Evolutionary conservation across 768 basidiomycete species (phyloP), one percentile per base, ranked within the genome.

Genomic region (Amanita polypyramis): DNA sequence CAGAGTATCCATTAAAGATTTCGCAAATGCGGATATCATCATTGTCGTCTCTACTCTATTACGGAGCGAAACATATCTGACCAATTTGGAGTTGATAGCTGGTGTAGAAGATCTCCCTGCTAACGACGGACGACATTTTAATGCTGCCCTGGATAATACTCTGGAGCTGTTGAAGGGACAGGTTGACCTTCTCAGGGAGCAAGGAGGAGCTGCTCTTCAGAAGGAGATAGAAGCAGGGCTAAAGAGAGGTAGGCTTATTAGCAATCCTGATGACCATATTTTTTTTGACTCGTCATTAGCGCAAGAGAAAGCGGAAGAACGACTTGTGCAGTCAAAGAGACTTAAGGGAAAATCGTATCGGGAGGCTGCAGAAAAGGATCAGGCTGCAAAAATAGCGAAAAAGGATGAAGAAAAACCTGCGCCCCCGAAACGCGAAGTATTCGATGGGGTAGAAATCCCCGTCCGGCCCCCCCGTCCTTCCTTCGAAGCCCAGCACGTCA

Each of bases 81-180:
- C 75, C n/a, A 87, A 86, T 58, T 74, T 92, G 8, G 79, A 81
- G 52, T 66, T 78, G 2, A 74, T 93, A 36, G 76, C 81, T 3
- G 85, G 74, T 5, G 80, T 72, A 6, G 80, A 84, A 2, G 65
- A 77, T 14, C 69, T 93, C 30, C 89, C 90, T 1, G 65, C 67
- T n/a, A 77, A 80, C 29, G 85, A 90, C 29, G 90, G 90, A 10
- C 80, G 94, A 15, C 91, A 91, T 67, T 96, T 94, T 72, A 82
- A 85, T 45, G 82, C 83, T n/a, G 76, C 85, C 25, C 70, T 95
- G 17, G 79, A 85, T 15, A 73, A 77, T 36, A 70, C 75, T 19
- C 64, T 86, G 43, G 67, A 66, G 7, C 67, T 75, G 1, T 66
- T 95, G 32, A 69, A 71, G 56, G 62, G 58, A 1, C 91, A 95